Conservation (phyloP, 805 yeast genomes). For the Spathaspora boniae region DNA sequence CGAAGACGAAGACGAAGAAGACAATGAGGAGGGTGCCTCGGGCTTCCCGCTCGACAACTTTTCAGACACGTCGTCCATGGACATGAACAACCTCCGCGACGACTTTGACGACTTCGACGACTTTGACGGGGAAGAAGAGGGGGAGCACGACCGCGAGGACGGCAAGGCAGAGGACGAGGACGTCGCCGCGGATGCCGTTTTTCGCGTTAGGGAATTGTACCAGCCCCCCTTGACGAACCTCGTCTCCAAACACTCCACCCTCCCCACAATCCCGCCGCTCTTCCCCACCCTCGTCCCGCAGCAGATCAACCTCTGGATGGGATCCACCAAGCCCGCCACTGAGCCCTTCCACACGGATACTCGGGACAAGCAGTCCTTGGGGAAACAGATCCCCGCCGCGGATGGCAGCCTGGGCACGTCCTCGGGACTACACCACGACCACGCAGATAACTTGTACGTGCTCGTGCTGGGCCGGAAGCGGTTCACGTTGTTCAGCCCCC, state of each 20-base stretch:
- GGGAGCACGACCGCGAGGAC: conserved; percentile 13
- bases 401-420: conserved; percentile 50
- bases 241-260: conserved; percentile 11
- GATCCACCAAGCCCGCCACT: conserved; percentile 28
- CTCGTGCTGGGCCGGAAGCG: conserved; percentile 59
- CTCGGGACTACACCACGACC: conserved; percentile 78
- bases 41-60: conserved; percentile 13
- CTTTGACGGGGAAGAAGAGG: conserved; percentile 14
- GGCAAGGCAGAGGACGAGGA: conserved; percentile 16
- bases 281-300: conserved; percentile 52
- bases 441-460: conserved; percentile 71
- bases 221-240: conserved; percentile 59
- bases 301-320: conserved; percentile 76
- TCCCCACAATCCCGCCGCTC: conserved; percentile 40
- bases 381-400: conserved; percentile 53
- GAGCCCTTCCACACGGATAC: not conserved
- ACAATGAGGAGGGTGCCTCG: conserved; percentile 14
- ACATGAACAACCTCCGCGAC: conserved; percentile 38
- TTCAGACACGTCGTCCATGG: conserved; percentile 21
- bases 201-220: conserved; percentile 46
- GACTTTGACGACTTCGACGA: conserved; percentile 43
- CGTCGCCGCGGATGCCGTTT: conserved; percentile 14
- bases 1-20: conserved; percentile 10
- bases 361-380: conserved; percentile 32
- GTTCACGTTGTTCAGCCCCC: conserved; percentile 65